These are phyloP conservation scores for Platanthera zijinensis DNA, from an alignment of 106 monocot species.

Conservation along the genomic window DNA sequence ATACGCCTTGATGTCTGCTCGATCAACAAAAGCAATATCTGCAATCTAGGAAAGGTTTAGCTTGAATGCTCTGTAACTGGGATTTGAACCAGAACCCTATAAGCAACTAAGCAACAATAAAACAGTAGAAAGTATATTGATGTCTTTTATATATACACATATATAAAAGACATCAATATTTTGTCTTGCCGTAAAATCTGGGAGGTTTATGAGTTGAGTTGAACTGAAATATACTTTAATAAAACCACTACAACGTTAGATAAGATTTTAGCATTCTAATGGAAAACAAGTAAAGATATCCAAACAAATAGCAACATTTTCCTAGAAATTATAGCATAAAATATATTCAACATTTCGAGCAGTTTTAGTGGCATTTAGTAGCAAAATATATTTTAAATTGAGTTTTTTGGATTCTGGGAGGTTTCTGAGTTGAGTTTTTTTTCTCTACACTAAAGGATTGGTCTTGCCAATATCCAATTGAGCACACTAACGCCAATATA, in stretches of 20 bases:
- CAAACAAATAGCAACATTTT: neutral
- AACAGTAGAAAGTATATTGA: neutral
- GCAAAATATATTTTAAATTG: too few relatives aligned
- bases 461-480: too few relatives aligned
- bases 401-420: too few relatives aligned
- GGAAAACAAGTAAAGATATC: neutral
- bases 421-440: too few relatives aligned
- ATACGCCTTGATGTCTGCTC: conserved; percentile 97
- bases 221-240: neutral
- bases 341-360: too few relatives aligned
- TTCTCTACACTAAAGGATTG: too few relatives aligned
- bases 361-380: too few relatives aligned
- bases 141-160: neutral
- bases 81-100: neutral
- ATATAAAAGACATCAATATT: neutral
- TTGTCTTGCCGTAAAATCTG: neutral
- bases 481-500: too few relatives aligned
- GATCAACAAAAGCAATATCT: conserved; percentile 99
- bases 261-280: neutral
- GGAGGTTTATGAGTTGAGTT: neutral
- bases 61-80: conserved; percentile 3
- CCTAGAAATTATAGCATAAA: too few relatives aligned
- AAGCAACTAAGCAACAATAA: neutral
- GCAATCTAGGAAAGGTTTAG: conserved; percentile 51
- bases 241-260: too few relatives aligned